Percentiles rank a stretch among this genome's conserved stretches.
phyloP scores from a whole-genome alignment of 2,329 filamentous ascomycete genomes.

The Pseudocercospora eumusae region DNA sequence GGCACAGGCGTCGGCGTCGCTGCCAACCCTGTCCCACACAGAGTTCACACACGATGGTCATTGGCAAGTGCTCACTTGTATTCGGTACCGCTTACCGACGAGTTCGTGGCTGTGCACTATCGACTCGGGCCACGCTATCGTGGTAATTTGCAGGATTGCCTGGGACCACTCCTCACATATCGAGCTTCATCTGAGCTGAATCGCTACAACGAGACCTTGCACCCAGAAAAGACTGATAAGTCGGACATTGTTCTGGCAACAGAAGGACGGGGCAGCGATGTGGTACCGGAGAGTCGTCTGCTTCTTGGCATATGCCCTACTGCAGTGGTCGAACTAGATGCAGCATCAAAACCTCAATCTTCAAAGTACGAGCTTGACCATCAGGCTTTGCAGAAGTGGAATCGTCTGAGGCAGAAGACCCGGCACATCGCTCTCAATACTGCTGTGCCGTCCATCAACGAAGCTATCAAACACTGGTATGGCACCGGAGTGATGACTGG shows the following conservation, averaged over 20 bases:
- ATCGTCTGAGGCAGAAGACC: constrained; percentile 69
- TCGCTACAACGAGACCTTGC: constrained; percentile 84
- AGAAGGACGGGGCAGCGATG: constrained; percentile 75
- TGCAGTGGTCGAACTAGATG: constrained; percentile 75
- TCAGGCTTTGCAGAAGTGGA: constrained; percentile 47
- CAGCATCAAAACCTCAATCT: constrained; percentile 13
- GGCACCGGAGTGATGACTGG: constrained; percentile 83
- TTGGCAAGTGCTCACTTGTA: constrained; percentile 87
- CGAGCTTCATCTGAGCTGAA: constrained; percentile 87
- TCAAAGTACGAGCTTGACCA: constrained; percentile 53
- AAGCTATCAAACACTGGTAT: constrained; percentile 77
- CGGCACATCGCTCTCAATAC: constrained; percentile 84
- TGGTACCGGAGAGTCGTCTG: constrained; percentile 79
- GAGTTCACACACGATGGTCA: constrained; percentile 80
- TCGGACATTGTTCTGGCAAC: constrained; percentile 92
- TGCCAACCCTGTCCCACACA: constrained; percentile 68
- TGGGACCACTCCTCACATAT: constrained; percentile 96
- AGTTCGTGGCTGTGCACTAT: constrained; percentile 86
- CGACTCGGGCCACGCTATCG: constrained; percentile 88
- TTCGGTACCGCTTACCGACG: constrained; percentile 83
- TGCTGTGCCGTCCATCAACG: constrained; percentile 81
- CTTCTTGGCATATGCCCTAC: constrained; percentile 80
- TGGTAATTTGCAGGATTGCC: constrained; percentile 94
- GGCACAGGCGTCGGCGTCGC: constrained; percentile 90
- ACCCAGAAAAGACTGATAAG: constrained; percentile 83